phyloP scores from a whole-genome alignment of 805 yeast species.

The Kluyveromyces dobzhanskii region DNA sequence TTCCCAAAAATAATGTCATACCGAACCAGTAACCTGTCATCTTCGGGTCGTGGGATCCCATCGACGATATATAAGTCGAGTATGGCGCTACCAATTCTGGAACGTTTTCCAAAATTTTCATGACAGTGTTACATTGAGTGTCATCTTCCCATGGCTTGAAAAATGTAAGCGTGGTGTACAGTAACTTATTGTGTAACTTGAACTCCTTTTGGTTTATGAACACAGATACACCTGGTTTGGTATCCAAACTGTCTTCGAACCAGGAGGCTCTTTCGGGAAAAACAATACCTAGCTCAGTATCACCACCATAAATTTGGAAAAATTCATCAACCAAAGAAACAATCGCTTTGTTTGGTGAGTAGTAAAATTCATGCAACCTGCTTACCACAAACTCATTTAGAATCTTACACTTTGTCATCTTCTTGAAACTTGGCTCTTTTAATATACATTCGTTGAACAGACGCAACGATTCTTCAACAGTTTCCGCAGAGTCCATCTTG shows the following conservation, averaged over 20 bases:
- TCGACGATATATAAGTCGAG: constrained; percentile 46
- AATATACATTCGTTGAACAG: constrained; percentile 46
- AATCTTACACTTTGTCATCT: constrained; percentile 62
- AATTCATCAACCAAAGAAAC: constrained; percentile 37
- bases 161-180: constrained; percentile 51
- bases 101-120: constrained; percentile 40
- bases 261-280: constrained; percentile 44
- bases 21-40: constrained; percentile 79
- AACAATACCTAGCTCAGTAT: constrained; percentile 39
- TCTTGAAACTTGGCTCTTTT: constrained; percentile 51
- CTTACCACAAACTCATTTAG: constrained; percentile 69
- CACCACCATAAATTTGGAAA: constrained; percentile 41
- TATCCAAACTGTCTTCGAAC: constrained; percentile 29
- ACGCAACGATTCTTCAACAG: constrained; percentile 34
- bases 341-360: constrained; percentile 30
- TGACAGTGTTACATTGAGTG: constrained; percentile 46
- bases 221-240: constrained; percentile 35
- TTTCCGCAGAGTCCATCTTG: constrained; percentile 42
- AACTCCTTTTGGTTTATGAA: constrained; percentile 43
- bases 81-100: constrained; percentile 75
- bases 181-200: constrained; percentile 57
- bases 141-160: constrained; percentile 80
- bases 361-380: constrained; percentile 47
- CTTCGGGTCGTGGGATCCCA: constrained; percentile 72
- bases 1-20: constrained; percentile 51